Conservation (phyloP, 306 rosid species). For the Mucuna pruriens region DNA sequence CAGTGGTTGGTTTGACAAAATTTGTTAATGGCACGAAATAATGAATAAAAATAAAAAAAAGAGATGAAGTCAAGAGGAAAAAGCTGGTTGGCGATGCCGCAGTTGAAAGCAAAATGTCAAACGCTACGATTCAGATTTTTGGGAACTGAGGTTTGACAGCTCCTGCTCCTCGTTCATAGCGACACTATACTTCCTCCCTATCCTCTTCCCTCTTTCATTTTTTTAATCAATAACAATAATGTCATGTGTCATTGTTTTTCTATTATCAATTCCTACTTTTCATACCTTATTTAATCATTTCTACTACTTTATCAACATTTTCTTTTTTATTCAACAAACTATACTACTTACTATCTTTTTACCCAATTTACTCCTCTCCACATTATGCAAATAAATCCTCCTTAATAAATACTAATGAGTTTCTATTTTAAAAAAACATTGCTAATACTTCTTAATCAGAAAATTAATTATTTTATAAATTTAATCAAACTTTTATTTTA, state of each 20-base stretch:
- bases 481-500: too few species aligned
- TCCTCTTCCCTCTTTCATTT: background rate
- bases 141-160: slow-evolving; percentile 66
- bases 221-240: background rate
- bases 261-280: background rate
- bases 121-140: slow-evolving; percentile 62
- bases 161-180: slow-evolving; percentile 52
- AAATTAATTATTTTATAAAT: too few species aligned
- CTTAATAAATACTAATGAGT: too few species aligned
- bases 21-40: slow-evolving; percentile 34
- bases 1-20: slow-evolving; percentile 59
- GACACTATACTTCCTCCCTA: background rate
- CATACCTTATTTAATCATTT: background rate
- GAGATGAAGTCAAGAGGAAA: slow-evolving; percentile 57
- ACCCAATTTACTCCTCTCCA: too few species aligned
- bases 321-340: too few species aligned
- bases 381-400: too few species aligned
- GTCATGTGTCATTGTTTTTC: background rate
- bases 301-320: background rate
- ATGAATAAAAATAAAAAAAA: background rate
- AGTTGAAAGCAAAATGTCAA: slow-evolving; percentile 95
- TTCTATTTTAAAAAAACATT: too few species aligned
- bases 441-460: too few species aligned
- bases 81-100: slow-evolving; percentile 55
- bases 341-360: background rate